Percentiles rank a stretch among this genome's conserved stretches.
Evolutionary conservation across 1,284 basidiomycete genomes (phyloP).

Genomic region (Cystobasidiaceae sp.): DNA sequence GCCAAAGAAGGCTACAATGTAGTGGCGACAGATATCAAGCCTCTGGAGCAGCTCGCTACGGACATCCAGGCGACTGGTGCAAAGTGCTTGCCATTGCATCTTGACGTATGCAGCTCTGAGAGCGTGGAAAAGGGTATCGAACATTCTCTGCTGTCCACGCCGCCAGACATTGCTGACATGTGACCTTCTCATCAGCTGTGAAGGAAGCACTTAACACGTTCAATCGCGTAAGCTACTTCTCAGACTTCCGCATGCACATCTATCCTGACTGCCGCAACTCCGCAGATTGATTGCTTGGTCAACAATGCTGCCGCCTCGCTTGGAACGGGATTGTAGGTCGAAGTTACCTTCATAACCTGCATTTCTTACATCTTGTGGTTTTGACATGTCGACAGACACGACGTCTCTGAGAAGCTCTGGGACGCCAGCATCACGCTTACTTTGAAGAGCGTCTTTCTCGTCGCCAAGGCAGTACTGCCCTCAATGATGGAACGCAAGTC

Average conservation of each 20-base stretch:
- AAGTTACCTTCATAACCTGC: background rate
- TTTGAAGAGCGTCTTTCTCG: constrained; percentile 27
- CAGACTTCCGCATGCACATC: too few species aligned
- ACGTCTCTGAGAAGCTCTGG: constrained; percentile 11
- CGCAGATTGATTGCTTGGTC: constrained; percentile 21
- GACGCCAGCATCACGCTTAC: constrained; percentile 16
- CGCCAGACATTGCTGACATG: too few species aligned
- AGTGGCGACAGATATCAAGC: constrained; percentile 25
- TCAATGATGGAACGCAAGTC: background rate
- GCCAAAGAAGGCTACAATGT: constrained; percentile 25
- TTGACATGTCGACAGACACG: too few species aligned
- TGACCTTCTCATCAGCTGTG: too few species aligned
- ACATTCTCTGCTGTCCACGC: too few species aligned
- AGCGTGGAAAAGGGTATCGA: constrained; percentile 21
- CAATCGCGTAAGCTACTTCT: too few species aligned
- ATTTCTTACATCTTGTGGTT: background rate
- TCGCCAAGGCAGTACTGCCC: constrained; percentile 21
- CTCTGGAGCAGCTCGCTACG: constrained; percentile 1
- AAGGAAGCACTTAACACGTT: too few species aligned
- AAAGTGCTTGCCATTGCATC: background rate
- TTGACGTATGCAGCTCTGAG: constrained; percentile 15
- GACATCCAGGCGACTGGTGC: background rate
- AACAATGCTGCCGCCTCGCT: constrained; percentile 26
- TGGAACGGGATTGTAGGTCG: constrained; percentile 15
- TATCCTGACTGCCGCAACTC: too few species aligned